Percentiles rank a stretch among this genome's conserved stretches.
These are phyloP conservation scores for Ceratocystiopsis sp. DNA, from an alignment of 2,329 filamentous ascomycete species.

Conservation along the genomic window DNA sequence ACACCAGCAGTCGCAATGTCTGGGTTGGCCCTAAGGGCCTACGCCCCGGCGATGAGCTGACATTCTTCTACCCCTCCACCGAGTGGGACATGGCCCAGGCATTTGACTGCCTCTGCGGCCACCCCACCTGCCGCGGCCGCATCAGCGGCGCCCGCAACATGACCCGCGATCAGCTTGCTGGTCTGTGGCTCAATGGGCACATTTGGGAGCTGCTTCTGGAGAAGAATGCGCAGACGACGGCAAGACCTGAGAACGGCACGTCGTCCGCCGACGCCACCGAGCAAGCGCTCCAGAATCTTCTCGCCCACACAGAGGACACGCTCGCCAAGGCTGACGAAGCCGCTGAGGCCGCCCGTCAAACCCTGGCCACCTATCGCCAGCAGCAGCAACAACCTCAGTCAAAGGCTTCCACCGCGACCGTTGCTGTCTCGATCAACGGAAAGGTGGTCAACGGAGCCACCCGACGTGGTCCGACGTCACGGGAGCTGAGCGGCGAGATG, in stretches of 20 bases:
- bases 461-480: constrained; percentile 31
- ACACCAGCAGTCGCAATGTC: constrained; percentile 38
- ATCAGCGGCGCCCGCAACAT: constrained; percentile 49
- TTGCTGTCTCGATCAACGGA: constrained; percentile 1
- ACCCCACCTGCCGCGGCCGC: constrained; percentile 37
- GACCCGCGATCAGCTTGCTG: constrained; percentile 31
- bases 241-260: constrained; percentile 3
- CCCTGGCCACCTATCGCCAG: constrained; percentile 22
- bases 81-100: constrained; percentile 61
- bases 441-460: constrained; percentile 9
- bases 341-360: constrained; percentile 26
- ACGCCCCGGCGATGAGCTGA: constrained; percentile 38
- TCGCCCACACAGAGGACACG: constrained; percentile 28
- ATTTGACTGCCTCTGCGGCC: constrained; percentile 48
- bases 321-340: constrained; percentile 29
- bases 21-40: constrained; percentile 41
- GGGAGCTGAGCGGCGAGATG: constrained; percentile 44
- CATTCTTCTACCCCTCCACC: constrained; percentile 61
- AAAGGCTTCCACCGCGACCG: constrained; percentile 5
- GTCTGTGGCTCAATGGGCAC: constrained; percentile 45
- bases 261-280: constrained; percentile 16
- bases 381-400: constrained; percentile 1
- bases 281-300: constrained; percentile 23
- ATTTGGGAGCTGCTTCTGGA: constrained; percentile 36
- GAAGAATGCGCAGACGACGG: constrained; percentile 9